Percentiles rank a stretch among this genome's conserved stretches.
phyloP scores from a whole-genome alignment of 2,329 filamentous ascomycete species.

The Teratosphaeria epicoccoides region DNA sequence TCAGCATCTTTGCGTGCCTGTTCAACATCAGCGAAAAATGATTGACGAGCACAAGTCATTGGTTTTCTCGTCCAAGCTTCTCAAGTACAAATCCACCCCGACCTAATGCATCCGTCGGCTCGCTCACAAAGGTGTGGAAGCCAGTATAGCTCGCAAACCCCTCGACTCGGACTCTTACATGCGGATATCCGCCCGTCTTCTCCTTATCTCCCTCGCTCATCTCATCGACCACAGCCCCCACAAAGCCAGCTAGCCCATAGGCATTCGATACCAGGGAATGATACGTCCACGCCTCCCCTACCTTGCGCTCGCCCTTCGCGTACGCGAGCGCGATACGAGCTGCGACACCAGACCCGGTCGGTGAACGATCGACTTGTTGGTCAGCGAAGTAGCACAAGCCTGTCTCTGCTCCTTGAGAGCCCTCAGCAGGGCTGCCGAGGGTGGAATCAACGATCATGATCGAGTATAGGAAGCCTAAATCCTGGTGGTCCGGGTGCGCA shows the following conservation, averaged over 20 bases:
- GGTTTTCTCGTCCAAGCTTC: background rate
- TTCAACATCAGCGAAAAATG: background rate
- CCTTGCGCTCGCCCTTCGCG: slow-evolving; percentile 4
- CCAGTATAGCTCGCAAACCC: background rate
- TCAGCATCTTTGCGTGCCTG: background rate
- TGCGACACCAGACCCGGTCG: slow-evolving; percentile 25
- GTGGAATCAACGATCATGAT: slow-evolving; percentile 30
- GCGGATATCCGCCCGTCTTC: background rate
- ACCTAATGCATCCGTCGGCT: background rate
- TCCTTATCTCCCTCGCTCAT: background rate
- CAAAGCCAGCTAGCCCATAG: slow-evolving; percentile 6
- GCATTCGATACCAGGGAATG: slow-evolving; percentile 11
- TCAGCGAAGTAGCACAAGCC: slow-evolving; percentile 31
- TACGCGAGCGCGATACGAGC: slow-evolving; percentile 22
- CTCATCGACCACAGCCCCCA: slow-evolving; percentile 5
- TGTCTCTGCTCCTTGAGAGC: slow-evolving; percentile 28
- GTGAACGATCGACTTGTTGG: slow-evolving; percentile 37
- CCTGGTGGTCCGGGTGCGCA: slow-evolving; percentile 19
- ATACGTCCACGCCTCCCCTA: slow-evolving; percentile 5
- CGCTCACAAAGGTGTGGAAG: background rate
- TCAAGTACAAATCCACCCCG: background rate
- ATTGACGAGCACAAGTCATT: background rate
- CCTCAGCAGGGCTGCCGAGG: slow-evolving; percentile 9
- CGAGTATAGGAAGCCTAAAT: slow-evolving; percentile 28
- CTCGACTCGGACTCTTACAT: background rate